Evolutionary conservation across 1,139 yeast species (phyloP).

Genomic region (Sugiyamaella grinbergsii): DNA sequence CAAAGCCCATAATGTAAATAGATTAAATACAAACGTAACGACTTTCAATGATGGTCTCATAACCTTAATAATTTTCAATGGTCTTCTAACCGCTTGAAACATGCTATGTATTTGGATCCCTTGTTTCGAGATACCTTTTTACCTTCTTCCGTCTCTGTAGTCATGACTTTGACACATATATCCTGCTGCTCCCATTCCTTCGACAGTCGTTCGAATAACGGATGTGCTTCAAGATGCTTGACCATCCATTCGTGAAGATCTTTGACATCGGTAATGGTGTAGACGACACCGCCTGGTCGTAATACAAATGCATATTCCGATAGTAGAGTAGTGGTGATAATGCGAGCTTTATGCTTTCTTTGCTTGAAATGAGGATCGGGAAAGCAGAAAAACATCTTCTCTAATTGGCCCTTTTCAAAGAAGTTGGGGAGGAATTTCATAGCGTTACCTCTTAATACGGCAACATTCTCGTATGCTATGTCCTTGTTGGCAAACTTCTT

Average conservation of each 20-base stretch:
- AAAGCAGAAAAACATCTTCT: conserved; percentile 95
- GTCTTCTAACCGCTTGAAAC: conserved; percentile 60
- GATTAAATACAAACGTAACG: no score
- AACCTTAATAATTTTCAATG: not conserved
- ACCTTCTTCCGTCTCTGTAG: conserved; percentile 93
- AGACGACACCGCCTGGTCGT: conserved; percentile 82
- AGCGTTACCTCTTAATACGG: conserved; percentile 91
- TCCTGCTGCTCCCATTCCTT: conserved; percentile 81
- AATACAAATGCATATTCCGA: conserved; percentile 92
- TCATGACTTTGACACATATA: conserved; percentile 83
- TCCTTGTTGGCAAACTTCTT: conserved; percentile 47
- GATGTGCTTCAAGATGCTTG: conserved; percentile 84
- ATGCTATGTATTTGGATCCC: conserved; percentile 86
- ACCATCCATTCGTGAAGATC: conserved; percentile 98
- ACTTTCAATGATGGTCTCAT: not conserved
- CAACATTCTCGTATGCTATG: conserved; percentile 70
- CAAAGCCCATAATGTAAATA: no score
- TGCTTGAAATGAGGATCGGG: conserved; percentile 99
- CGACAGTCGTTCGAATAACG: conserved; percentile 78
- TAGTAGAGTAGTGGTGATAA: conserved; percentile 81
- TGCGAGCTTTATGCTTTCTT: conserved; percentile 95
- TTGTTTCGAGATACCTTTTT: conserved; percentile 90
- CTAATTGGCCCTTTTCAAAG: conserved; percentile 69
- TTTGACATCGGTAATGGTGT: conserved; percentile 93
- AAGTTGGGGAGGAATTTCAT: conserved; percentile 97